phyloP scores from a whole-genome alignment of 1,284 basidiomycete species.

The Malassezia japonica region DNA sequence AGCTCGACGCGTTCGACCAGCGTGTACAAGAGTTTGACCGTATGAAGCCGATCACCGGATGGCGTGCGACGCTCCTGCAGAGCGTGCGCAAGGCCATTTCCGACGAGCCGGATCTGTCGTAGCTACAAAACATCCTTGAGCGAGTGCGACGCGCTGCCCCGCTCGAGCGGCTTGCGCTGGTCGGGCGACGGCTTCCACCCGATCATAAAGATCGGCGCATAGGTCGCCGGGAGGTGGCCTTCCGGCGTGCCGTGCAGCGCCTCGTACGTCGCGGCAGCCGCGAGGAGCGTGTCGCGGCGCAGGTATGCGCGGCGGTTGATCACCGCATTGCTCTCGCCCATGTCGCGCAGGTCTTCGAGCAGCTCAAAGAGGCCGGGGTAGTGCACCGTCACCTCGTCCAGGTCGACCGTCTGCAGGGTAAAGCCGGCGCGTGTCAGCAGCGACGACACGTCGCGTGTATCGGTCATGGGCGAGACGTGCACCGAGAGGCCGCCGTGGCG shows the following conservation, averaged over 20 bases:
- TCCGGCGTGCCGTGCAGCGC: slow-evolving; percentile 57
- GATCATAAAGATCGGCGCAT: slow-evolving; percentile 91
- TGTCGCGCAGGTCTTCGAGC: slow-evolving; percentile 79
- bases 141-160: slow-evolving; percentile 71
- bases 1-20: slow-evolving; percentile 34
- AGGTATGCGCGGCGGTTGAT: slow-evolving; percentile 58
- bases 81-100: slow-evolving; percentile 37
- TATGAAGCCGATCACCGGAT: slow-evolving; percentile 38
- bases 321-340: slow-evolving; percentile 93
- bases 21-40: slow-evolving; percentile 44
- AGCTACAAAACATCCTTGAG: slow-evolving; percentile 58
- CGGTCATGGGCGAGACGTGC: slow-evolving; percentile 92
- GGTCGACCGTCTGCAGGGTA: slow-evolving; percentile 84
- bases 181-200: slow-evolving; percentile 89
- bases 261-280: slow-evolving; percentile 84
- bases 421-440: slow-evolving; percentile 79
- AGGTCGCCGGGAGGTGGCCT: slow-evolving; percentile 81
- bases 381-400: slow-evolving; percentile 79
- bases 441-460: slow-evolving; percentile 61
- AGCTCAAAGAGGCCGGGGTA: slow-evolving; percentile 97
- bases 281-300: slow-evolving; percentile 74
- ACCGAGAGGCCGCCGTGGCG: slow-evolving; percentile 91
- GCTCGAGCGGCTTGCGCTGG: slow-evolving; percentile 72
- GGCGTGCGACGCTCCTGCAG: slow-evolving; percentile 39
- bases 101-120: slow-evolving; percentile 46